Evolutionary conservation across 352 stramenopile species (phyloP).

Genomic region (Blastocystis sp.): DNA sequence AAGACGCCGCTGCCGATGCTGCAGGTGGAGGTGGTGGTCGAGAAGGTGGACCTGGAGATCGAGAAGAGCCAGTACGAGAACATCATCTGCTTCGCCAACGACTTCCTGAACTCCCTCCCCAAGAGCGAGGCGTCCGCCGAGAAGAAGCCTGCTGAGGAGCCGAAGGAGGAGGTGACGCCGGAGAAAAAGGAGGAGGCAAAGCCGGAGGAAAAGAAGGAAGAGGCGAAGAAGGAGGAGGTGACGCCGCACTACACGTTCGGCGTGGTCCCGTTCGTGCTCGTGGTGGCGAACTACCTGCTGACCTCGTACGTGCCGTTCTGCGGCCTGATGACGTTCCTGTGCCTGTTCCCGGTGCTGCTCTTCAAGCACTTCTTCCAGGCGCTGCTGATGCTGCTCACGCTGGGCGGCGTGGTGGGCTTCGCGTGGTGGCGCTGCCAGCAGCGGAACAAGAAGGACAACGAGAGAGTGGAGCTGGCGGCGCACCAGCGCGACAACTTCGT

Average conservation of each 20-base stretch:
- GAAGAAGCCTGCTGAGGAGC: background rate
- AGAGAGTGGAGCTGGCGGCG: slow-evolving; percentile 5
- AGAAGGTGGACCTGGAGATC: slow-evolving; percentile 64
- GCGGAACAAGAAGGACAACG: slow-evolving; percentile 24
- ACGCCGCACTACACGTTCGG: slow-evolving; percentile 36
- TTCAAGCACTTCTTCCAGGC: slow-evolving; percentile 53
- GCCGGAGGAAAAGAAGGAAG: too few species aligned
- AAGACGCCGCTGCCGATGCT: slow-evolving; percentile 36
- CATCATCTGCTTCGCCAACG: slow-evolving; percentile 48
- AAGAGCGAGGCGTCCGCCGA: background rate
- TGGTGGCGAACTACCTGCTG: slow-evolving; percentile 43
- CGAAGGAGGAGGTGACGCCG: background rate
- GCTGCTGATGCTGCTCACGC: slow-evolving; percentile 28
- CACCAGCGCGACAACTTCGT: slow-evolving; percentile 58
- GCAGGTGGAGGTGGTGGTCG: slow-evolving; percentile 26
- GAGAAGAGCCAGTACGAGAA: slow-evolving; percentile 67
- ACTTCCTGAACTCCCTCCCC: slow-evolving; percentile 49
- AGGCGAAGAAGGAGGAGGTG: background rate
- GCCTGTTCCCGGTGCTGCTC: slow-evolving; percentile 6
- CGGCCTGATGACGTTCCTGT: slow-evolving; percentile 12
- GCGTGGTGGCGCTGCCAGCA: slow-evolving; percentile 47
- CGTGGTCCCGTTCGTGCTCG: slow-evolving; percentile 40
- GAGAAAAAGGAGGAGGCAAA: background rate
- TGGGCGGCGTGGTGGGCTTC: slow-evolving; percentile 6
- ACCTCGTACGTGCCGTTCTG: slow-evolving; percentile 41